Base-by-base conservation (phyloP, 768 basidiomycete genomes). In the Terana coerulea region DNA sequence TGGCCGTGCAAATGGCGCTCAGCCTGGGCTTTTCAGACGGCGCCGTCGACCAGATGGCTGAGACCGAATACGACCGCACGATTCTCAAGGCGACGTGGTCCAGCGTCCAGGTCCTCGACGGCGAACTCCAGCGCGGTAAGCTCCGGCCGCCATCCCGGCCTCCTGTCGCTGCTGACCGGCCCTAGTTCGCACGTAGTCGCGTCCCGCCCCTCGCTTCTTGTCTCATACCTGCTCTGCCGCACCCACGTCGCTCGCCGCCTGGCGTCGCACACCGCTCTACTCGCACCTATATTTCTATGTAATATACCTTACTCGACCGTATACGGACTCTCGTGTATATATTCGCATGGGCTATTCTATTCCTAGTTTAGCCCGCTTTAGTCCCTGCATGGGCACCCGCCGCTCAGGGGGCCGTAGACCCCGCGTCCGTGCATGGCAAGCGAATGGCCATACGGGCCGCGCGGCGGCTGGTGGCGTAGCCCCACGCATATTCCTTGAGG, bases 51-150 rank as follows among this genome's bases (percentile, higher is more conserved):
- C 34, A 46, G 40, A 43, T 50, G 39, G 41, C 53, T 6, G 17
- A 31, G 24, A 47, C 28, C 33, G 53, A 55, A 21, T 57, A 60
- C 46, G 59, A 60, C 34, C 56, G 49, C n/a, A 54, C 25, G 6
- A 51, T 51, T 4, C 53, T 57, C 36, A 45, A 47, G 28, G 24
- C 24, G n/a, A 60, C 59, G 9, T 57, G 56, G 56, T 17, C 26
- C 17, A 25, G 53, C 34, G 49, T 57, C 26, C 26, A 29, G 14
- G 33, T 52, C 21, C 43, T 60, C 9, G 42, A 51, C 19, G 22
- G 22, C 45, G 28, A 29, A n/a, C 17, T 46, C 45, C 45, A 31
- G 12, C 8, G 14, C 19, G 29, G 45, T 46, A 21, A n/a, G 45
- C 19, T 17, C 3, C n/a, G n/a, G n/a, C 33, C 17, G 11, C 40